These are phyloP conservation scores for Colletotrichum karsti DNA, from an alignment of 2,329 filamentous ascomycete genomes.

Conservation along the genomic window DNA sequence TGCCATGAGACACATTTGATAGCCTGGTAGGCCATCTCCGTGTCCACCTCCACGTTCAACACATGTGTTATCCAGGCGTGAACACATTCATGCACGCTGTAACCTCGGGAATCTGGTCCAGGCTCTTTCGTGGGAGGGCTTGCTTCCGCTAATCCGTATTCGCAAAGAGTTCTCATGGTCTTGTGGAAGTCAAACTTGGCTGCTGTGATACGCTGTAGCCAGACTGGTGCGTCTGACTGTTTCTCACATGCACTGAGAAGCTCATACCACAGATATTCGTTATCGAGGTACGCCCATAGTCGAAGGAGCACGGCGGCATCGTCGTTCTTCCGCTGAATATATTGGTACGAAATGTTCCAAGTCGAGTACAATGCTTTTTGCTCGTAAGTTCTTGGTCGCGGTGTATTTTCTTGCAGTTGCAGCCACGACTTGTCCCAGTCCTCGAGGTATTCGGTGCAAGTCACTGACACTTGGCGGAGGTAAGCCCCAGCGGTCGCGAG, in stretches of 20 bases:
- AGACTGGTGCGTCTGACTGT: constrained; percentile 25
- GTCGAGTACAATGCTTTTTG: constrained; percentile 44
- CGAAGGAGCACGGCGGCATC: constrained; percentile 43
- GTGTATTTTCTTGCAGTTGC: constrained; percentile 39
- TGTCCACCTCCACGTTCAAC: constrained; percentile 31
- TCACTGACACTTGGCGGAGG: constrained; percentile 45
- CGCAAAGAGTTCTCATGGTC: constrained; percentile 37
- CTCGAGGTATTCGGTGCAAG: constrained; percentile 46
- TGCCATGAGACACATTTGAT: constrained; percentile 19
- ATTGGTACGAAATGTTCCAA: constrained; percentile 47
- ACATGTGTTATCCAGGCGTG: constrained; percentile 40
- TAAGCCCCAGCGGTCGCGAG: constrained; percentile 55
- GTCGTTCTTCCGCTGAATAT: constrained; percentile 41
- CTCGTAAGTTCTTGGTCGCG: constrained; percentile 40
- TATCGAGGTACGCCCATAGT: constrained; percentile 53
- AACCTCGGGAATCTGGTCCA: constrained; percentile 32
- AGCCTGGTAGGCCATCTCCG: constrained; percentile 2
- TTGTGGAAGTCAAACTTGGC: constrained; percentile 35
- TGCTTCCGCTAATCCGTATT: constrained; percentile 38
- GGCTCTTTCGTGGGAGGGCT: constrained; percentile 19
- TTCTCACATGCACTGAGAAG: constrained; percentile 39
- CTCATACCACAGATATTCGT: constrained; percentile 53
- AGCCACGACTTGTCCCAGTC: constrained; percentile 49
- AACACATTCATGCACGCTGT: constrained; percentile 43
- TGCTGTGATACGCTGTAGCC: constrained; percentile 34